Conservation (phyloP, 2,329 filamentous ascomycete species). For the Xylaria sp. region DNA sequence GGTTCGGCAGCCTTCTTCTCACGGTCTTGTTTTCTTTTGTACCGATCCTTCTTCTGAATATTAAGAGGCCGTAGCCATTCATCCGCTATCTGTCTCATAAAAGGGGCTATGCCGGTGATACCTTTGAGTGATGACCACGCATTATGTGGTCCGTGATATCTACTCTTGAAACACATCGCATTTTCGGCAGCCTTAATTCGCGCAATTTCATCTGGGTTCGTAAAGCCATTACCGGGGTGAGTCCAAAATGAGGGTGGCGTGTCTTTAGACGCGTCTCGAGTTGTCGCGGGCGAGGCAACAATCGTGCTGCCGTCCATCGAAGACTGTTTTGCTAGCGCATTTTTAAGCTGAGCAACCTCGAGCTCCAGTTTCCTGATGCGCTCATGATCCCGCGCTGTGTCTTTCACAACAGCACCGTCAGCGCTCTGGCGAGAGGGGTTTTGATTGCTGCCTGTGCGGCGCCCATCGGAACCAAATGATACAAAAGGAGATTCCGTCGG, state of each 20-base stretch:
- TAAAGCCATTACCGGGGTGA: constrained; percentile 47
- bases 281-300: constrained; percentile 57
- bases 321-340: constrained; percentile 57
- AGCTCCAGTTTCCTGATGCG: constrained; percentile 68
- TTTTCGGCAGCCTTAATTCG: constrained; percentile 52
- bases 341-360: constrained; percentile 67
- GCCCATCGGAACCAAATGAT: constrained; percentile 51
- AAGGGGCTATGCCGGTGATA: constrained; percentile 64
- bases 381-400: constrained; percentile 62
- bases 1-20: constrained; percentile 60
- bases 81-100: constrained; percentile 71
- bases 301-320: constrained; percentile 64
- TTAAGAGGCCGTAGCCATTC: constrained; percentile 69
- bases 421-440: constrained; percentile 51
- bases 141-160: constrained; percentile 69
- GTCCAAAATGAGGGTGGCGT: constrained; percentile 47
- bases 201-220: constrained; percentile 42
- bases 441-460: constrained; percentile 43
- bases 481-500: constrained; percentile 57
- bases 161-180: constrained; percentile 67
- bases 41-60: constrained; percentile 65
- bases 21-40: constrained; percentile 62
- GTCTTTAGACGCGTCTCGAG: constrained; percentile 55
- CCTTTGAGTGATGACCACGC: constrained; percentile 69
- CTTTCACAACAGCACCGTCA: constrained; percentile 51